Percentiles rank a stretch among this genome's conserved stretches.
Evolutionary conservation across 305 asterid genomes (phyloP).

Genomic region (Fraxinus albicans): DNA sequence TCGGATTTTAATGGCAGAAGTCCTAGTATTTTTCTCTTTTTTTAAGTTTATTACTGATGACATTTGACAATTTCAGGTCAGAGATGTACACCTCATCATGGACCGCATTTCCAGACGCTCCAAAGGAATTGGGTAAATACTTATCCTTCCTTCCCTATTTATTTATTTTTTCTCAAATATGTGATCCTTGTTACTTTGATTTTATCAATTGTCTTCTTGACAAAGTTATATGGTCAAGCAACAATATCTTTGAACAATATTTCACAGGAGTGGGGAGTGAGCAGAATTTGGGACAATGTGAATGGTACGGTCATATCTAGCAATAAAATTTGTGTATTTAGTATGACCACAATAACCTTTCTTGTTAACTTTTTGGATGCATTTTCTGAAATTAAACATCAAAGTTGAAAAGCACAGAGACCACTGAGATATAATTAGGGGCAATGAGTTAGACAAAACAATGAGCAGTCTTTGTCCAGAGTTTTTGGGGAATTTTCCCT

Average conservation of each 20-base stretch:
- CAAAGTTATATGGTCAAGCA: neutral
- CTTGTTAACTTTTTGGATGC: neutral
- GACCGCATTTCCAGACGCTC: conserved; percentile 78
- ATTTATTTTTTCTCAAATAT: neutral
- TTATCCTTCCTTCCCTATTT: conserved; percentile 4
- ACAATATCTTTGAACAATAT: neutral
- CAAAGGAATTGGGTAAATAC: conserved; percentile 70
- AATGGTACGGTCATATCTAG: neutral
- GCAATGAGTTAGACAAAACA: conserved; percentile 9
- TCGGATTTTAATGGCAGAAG: neutral
- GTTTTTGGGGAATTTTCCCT: conserved; percentile 7
- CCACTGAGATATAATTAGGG: neutral
- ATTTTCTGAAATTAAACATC: neutral
- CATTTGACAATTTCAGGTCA: conserved; percentile 41
- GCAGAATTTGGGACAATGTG: neutral
- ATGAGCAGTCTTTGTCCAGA: neutral
- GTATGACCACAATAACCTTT: neutral
- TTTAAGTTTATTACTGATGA: conserved; percentile 13
- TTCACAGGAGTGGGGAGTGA: neutral
- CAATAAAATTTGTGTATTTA: neutral
- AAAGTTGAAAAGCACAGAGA: neutral
- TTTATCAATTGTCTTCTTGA: neutral
- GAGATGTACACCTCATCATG: conserved; percentile 75
- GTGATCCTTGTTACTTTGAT: neutral
- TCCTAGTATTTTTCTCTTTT: conserved; percentile 1